Evolutionary conservation across 257 asterid genomes (phyloP).

Genomic region (Anisodus tanguticus): DNA sequence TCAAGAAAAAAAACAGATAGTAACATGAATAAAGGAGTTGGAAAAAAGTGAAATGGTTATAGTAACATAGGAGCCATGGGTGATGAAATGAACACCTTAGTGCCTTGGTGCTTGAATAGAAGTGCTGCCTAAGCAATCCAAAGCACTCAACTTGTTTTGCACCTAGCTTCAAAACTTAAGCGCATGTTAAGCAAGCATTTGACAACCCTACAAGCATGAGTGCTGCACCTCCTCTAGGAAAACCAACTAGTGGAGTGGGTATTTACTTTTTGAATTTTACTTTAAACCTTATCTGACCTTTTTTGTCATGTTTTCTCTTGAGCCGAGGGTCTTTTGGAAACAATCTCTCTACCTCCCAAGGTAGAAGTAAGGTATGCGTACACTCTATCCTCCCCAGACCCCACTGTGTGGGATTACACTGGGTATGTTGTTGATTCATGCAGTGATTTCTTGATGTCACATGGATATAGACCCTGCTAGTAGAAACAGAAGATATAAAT

Average conservation of each 20-base stretch:
- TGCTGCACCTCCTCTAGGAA: not conserved
- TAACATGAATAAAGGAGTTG: not conserved
- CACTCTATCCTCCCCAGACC: too few species aligned
- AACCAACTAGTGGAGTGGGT: not conserved
- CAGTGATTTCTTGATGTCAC: slow-evolving; percentile 6
- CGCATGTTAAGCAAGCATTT: not conserved
- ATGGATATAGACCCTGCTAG: not conserved
- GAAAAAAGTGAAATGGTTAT: not conserved
- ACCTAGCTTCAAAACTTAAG: not conserved
- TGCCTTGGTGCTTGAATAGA: not conserved
- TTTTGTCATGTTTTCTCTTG: too few species aligned
- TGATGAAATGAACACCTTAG: not conserved
- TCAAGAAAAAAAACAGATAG: not conserved
- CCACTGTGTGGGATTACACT: too few species aligned
- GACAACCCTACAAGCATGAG: not conserved
- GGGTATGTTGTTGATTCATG: not conserved
- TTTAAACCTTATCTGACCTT: too few species aligned
- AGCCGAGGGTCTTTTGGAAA: too few species aligned
- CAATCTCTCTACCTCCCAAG: too few species aligned
- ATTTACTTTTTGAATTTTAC: not conserved
- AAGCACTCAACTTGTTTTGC: slow-evolving; percentile 6
- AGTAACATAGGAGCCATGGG: not conserved
- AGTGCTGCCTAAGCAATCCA: not conserved
- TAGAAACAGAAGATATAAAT: slow-evolving; percentile 7
- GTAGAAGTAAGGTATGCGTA: too few species aligned